Conservation (phyloP, 2,329 filamentous ascomycete species). For the Fusarium nygamai region DNA sequence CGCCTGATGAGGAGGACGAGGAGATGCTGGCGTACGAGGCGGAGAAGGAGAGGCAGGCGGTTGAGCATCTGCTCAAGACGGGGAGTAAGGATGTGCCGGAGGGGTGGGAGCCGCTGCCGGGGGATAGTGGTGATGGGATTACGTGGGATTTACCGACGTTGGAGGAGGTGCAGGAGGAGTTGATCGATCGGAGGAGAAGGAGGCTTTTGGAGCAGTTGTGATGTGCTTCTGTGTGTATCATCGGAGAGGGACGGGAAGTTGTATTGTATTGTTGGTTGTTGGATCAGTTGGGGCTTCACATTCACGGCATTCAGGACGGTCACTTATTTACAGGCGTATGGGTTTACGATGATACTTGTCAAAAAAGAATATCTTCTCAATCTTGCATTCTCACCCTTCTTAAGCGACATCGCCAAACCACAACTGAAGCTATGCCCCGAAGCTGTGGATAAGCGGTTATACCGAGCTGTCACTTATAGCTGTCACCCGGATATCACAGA, state of each 20-base stretch:
- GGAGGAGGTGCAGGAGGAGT: conserved; percentile 93
- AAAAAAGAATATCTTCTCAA: not conserved
- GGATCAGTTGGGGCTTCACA: conserved; percentile 5
- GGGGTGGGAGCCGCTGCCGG: conserved; percentile 87
- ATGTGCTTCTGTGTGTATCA: not conserved
- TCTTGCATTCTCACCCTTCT: not conserved
- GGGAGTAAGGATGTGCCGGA: conserved; percentile 67
- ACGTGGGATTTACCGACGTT: conserved; percentile 85
- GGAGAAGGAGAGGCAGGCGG: conserved; percentile 83
- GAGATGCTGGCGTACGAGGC: conserved; percentile 82
- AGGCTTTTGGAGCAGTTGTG: conserved; percentile 84
- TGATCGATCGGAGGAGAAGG: conserved; percentile 85
- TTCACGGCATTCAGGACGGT: conserved; percentile 27
- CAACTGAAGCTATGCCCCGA: not conserved
- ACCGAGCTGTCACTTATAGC: conserved; percentile 7
- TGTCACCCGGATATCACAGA: conserved; percentile 3
- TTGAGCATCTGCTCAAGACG: conserved; percentile 71
- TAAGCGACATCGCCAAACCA: not conserved
- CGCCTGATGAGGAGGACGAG: conserved; percentile 89
- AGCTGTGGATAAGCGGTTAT: not conserved
- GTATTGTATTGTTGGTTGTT: not conserved
- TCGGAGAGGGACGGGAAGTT: not conserved
- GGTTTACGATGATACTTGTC: conserved; percentile 3
- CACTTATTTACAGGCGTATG: conserved; percentile 26
- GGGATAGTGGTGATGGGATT: conserved; percentile 84